phyloP scores from a whole-genome alignment of 2,329 filamentous ascomycete genomes.

The Monosporascus sp. region DNA sequence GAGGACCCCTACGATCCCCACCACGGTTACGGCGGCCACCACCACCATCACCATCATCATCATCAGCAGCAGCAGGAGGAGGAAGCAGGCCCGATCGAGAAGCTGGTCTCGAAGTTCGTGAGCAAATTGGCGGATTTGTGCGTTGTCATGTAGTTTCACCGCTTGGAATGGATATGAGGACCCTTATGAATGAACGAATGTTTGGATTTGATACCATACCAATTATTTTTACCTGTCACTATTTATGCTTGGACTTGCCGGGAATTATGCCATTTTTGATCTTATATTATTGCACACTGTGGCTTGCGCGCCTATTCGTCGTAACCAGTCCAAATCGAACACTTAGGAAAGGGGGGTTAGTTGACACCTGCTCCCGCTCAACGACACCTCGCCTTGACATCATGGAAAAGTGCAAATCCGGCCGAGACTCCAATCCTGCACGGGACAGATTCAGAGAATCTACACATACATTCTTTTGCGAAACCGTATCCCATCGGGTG shows the following conservation, averaged over 20 bases:
- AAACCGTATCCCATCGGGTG: too few relatives aligned
- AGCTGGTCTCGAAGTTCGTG: constrained; percentile 54
- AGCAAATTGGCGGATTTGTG: constrained; percentile 65
- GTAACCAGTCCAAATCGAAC: not conserved
- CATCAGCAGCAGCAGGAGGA: constrained; percentile 43
- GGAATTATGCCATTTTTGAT: not conserved
- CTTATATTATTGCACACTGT: not conserved
- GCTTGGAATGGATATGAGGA: not conserved
- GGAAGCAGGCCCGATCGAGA: constrained; percentile 52
- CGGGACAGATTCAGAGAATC: not conserved
- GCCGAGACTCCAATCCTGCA: not conserved
- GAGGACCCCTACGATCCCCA: constrained; percentile 32
- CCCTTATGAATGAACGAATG: not conserved
- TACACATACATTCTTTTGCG: too few relatives aligned
- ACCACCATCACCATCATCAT: constrained; percentile 37
- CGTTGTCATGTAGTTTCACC: constrained; percentile 60
- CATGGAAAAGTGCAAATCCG: not conserved
- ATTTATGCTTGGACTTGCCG: too few relatives aligned
- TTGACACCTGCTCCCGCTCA: not conserved
- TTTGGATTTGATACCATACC: too few relatives aligned
- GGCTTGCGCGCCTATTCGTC: not conserved
- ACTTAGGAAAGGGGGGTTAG: not conserved
- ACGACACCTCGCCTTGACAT: not conserved
- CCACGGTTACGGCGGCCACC: constrained; percentile 30
- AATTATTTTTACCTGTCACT: too few relatives aligned